Evolutionary conservation across 495 filamentous ascomycete species (phyloP).

Genomic region (Trichoderma virens): DNA sequence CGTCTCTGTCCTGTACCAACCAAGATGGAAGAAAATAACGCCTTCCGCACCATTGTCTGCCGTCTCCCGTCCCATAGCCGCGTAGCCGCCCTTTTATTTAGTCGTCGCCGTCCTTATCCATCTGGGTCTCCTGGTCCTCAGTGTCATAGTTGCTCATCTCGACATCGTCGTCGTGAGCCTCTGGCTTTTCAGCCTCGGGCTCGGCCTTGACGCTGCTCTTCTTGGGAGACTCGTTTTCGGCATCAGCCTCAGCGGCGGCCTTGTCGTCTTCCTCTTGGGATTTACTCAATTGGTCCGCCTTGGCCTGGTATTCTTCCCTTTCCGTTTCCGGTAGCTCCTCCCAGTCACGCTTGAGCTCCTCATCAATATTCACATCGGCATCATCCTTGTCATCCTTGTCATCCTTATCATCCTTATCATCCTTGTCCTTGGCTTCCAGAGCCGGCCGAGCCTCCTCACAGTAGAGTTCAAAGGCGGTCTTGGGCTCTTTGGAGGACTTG

Average conservation of each 20-base stretch:
- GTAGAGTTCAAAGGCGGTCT: conserved; percentile 46
- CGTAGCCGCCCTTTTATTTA: not conserved
- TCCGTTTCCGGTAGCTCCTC: conserved; percentile 35
- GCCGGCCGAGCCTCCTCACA: conserved; percentile 36
- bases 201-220: conserved; percentile 15
- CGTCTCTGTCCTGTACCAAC: not conserved
- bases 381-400: conserved; percentile 25
- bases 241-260: conserved; percentile 14
- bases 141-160: conserved; percentile 22
- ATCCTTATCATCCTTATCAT: conserved; percentile 22
- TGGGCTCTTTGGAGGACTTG: conserved; percentile 33
- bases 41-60: not conserved
- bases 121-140: conserved; percentile 10
- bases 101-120: not conserved
- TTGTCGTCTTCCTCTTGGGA: conserved; percentile 18
- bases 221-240: conserved; percentile 13
- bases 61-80: not conserved
- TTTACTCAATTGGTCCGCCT: conserved; percentile 22
- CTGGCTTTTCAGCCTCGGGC: conserved; percentile 11
- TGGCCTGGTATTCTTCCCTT: conserved; percentile 35
- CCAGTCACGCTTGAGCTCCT: conserved; percentile 43
- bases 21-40: not conserved
- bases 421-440: conserved; percentile 30
- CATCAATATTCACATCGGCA: conserved; percentile 28
- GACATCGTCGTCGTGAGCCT: conserved; percentile 22